Evolutionary conservation across 768 basidiomycete species (phyloP).

Genomic region (Boletus vermiculosoides): DNA sequence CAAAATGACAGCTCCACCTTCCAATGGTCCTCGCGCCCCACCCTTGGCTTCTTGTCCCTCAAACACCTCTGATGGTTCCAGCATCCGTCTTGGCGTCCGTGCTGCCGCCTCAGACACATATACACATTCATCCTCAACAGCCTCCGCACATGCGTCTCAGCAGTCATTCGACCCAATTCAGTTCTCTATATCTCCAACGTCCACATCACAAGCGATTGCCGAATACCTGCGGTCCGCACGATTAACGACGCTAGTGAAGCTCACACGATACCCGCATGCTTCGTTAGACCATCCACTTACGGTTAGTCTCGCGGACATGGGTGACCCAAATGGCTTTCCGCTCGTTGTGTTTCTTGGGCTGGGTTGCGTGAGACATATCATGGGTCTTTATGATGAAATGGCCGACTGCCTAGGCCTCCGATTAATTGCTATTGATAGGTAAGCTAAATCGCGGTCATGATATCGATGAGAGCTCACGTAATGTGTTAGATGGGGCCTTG

Average conservation of each 20-base stretch:
- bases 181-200: slow-evolving; percentile 47
- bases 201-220: slow-evolving; percentile 71
- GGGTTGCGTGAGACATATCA: slow-evolving; percentile 91
- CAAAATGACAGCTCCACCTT: slow-evolving; percentile 35
- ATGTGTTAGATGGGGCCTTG: slow-evolving; percentile 79
- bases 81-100: slow-evolving; percentile 33
- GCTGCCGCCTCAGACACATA: slow-evolving; percentile 49
- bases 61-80: slow-evolving; percentile 54
- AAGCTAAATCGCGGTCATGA: slow-evolving; percentile 20
- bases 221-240: slow-evolving; percentile 85
- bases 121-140: slow-evolving; percentile 47
- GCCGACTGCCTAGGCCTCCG: slow-evolving; percentile 83
- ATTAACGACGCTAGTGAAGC: slow-evolving; percentile 76
- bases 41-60: slow-evolving; percentile 38
- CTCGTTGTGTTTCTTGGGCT: slow-evolving; percentile 91
- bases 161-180: slow-evolving; percentile 29
- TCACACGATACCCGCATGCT: slow-evolving; percentile 78
- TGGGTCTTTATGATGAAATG: slow-evolving; percentile 96
- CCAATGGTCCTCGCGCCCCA: slow-evolving; percentile 41
- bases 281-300: slow-evolving; percentile 70
- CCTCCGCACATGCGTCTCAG: slow-evolving; percentile 22
- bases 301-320: slow-evolving; percentile 93
- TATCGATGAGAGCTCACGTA: slow-evolving; percentile 10
- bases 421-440: slow-evolving; percentile 93
- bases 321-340: slow-evolving; percentile 79